Conservation (phyloP, 139 green algal species). For the Tetraselmis chui region DNA sequence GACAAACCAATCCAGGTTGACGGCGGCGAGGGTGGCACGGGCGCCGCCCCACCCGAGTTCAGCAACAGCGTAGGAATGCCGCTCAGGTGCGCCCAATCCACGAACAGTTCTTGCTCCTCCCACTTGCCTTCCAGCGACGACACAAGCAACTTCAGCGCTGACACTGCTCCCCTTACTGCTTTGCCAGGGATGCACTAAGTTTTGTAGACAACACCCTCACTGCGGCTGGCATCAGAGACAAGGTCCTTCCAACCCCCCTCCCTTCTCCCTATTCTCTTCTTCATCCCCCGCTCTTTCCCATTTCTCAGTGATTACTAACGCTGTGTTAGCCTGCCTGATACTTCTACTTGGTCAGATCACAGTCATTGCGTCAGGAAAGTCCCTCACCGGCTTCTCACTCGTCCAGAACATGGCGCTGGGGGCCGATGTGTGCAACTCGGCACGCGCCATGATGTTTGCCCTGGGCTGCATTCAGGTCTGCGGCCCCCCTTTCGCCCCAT, state of each 20-base stretch:
- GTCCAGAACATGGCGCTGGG: not conserved
- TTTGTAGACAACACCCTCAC: not conserved
- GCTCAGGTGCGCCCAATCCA: not conserved
- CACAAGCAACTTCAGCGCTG: too few species aligned
- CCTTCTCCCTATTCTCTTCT: not conserved
- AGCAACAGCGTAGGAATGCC: constrained; percentile 2
- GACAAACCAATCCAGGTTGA: not conserved
- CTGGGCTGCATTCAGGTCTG: constrained; percentile 3
- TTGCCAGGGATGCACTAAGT: not conserved
- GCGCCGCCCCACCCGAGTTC: constrained; percentile 6
- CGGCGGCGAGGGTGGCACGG: constrained; percentile 3
- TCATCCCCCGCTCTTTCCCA: not conserved
- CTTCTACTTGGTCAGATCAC: not conserved
- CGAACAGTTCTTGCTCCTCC: too few species aligned
- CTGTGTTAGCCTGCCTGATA: not conserved
- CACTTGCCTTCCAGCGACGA: too few species aligned
- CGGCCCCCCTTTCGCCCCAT: not conserved
- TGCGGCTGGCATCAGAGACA: not conserved
- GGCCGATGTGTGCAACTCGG: constrained; percentile 2
- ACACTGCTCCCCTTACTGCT: too few species aligned
- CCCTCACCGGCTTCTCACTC: not conserved
- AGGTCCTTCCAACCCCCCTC: not conserved
- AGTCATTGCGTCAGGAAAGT: not conserved
- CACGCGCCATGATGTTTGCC: constrained; percentile 1
- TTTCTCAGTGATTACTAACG: too few species aligned